Base-by-base conservation (phyloP, 169 alveolate genomes). In the Sarcocystis neurona region DNA sequence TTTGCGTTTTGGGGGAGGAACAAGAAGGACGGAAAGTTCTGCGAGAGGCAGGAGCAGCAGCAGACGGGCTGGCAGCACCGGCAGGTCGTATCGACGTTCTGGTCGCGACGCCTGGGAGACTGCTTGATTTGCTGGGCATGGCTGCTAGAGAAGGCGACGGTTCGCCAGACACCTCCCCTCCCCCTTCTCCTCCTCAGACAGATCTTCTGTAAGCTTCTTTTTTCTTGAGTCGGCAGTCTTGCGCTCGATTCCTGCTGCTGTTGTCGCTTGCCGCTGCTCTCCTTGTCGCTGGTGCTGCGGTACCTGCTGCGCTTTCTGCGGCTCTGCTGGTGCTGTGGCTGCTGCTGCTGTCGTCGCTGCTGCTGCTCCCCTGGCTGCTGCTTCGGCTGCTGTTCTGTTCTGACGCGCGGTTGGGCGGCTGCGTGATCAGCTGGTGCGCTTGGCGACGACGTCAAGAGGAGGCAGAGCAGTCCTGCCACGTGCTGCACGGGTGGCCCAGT, bases 21-120 rank as follows among this genome's bases (percentile, higher is more conserved):
- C 43, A 27, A n/a, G 41, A 66, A 32, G 78, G 78, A n/a, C 8
- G 43, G n/a, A 12, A 12, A 18, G 8, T 8, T 66, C 43, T 18
- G 18, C 10, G 63, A 72, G n/a, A n/a, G 41, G 60, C 1, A 43
- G 32, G 3, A 20, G 56, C 44, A 0, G 1, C 0, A 3, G 32
- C 2, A 32, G 18, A 47, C 47, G 46, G 56, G 44, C 48, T 4
- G 44, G 27, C 15, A 32, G 34, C 15, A 0, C 32, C 1, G 10
- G 5, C 30, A 8, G 85, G 85, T 18, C 44, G 70, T 23, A 60
- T 46, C 12, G 89, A 84, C 39, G 89, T 60, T 43, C 82, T 66
- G 32, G 68, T 66, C 0, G 89, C 89, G 27, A 66, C 89, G 34
- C 89, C 89, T 20, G 89, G 89, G 43, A 56, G 89, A 3, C 63